Evolutionary conservation across 768 basidiomycete species (phyloP), one percentile per base, ranked within the genome.

Genomic region (Suillus bovinus): DNA sequence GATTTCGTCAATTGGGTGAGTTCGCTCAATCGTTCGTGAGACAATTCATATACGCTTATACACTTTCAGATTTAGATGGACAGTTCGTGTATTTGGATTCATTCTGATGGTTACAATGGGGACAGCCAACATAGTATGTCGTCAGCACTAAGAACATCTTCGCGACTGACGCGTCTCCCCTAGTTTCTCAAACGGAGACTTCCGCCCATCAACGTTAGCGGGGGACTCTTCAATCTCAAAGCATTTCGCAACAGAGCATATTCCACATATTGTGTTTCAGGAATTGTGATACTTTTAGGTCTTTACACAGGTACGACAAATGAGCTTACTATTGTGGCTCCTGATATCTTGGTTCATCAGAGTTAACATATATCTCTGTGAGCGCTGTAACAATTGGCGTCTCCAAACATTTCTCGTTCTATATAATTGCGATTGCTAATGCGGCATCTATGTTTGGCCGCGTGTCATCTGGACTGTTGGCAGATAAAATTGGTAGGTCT

Each of bases 251-350:
- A 73, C 58, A 70, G 70, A 7, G 73, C 75, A 4, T 94, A 83
- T 70, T 72, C 82, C 0, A 59, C 85, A 1, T 93, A 88, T 69
- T 86, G 85, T 47, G 14, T n/a, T n/a, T n/a, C n/a, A n/a, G n/a
- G n/a, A n/a, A n/a, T n/a, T n/a, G n/a, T n/a, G n/a, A n/a, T n/a
- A 14, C 90, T 88, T 72, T 79, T 93, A 16, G 90, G 90, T 7
- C 71, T 92, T 16, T 91, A 90, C 67, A 89, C 88, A 0, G 74
- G 88, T 82, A 53, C 53, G 77, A 58, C 62, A 60, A 2, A 50
- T 11, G 14, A 6, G 44, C 27, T 4, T 36, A 9, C 34, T 8
- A 34, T 47, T 58, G 17, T 33, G 41, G n/a, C 33, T 61, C 60
- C 65, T 68, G 27, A 73, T 53, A 17, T 24, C 42, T 54, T 54